Base-by-base conservation (phyloP, 75 land plant species). In the Pinus tabuliformis region DNA sequence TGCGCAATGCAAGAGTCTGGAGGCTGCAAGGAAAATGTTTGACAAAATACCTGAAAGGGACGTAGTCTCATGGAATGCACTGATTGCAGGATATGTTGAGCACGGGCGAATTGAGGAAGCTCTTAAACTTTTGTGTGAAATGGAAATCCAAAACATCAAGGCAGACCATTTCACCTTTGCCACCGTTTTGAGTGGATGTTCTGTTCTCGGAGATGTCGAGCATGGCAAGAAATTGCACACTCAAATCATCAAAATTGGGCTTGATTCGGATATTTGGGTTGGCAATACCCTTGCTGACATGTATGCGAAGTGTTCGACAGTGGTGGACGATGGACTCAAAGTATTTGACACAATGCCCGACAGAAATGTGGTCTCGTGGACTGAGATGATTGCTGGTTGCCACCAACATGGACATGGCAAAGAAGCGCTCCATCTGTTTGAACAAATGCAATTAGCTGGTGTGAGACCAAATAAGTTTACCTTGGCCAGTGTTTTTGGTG, bases 41-140 rank as follows among this genome's bases (percentile, higher is more conserved):
- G 72, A 75, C 74, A 74, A 74, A 57, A 57, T 74, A 26, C 52
- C 36, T 59, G 57, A 56, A 17, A 58, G 78, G 18, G 74, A 76
- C 26, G 75, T 75, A 17, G 84, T 80, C n/a, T 60, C 91, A 60
- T 92, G 95, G 93, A 90, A 84, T 79, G 92, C 86, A 21, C 59
- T 92, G 66, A 79, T 92, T 12, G 81, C 86, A 0, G 89, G 86
- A 17, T 84, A 60, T 61, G 77, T 82, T 54, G 79, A 83, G 30
- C 81, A 82, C 58, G 78, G 79, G 73, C 73, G 75, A 1, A 77
- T 75, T 24, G 73, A 59, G 30, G 86, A 83, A 73, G 91, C 87
- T 20, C 28, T 90, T 11, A 60, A 64, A 76, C 73, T 81, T 18
- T 87, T 92, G 79, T 80, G 78, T 42, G 72, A 63, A 74, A 92